Percentiles rank a stretch among this genome's conserved stretches.
phyloP scores from a whole-genome alignment of 202 grass and related monocot species.

The Panicum virgatum region DNA sequence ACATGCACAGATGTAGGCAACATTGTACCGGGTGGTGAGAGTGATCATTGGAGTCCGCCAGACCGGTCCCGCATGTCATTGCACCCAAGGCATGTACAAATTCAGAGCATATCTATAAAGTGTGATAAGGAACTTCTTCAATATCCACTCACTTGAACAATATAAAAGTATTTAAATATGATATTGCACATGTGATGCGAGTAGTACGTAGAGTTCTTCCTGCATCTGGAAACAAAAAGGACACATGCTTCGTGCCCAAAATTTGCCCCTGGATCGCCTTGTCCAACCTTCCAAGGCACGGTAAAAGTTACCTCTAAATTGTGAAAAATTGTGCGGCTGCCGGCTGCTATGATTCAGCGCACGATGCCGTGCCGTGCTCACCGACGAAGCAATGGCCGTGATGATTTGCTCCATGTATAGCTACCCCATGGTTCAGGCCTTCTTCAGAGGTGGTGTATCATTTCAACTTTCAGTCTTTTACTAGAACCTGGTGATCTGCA shows the following conservation, averaged over 20 bases:
- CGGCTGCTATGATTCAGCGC: not conserved
- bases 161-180: too few species aligned
- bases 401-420: not conserved
- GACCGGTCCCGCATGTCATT: not conserved
- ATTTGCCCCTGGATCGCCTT: not conserved
- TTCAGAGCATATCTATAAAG: not conserved
- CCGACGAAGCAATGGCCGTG: not conserved
- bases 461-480: not conserved
- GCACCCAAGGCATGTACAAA: not conserved
- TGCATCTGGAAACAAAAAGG: not conserved
- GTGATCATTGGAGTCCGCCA: not conserved
- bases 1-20: not conserved
- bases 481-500: not conserved
- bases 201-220: too few species aligned
- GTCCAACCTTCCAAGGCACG: not conserved
- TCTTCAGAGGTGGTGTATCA: not conserved
- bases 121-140: not conserved
- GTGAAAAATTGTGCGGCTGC: not conserved
- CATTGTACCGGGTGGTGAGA: not conserved
- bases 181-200: too few species aligned
- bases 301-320: not conserved
- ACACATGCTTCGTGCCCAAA: not conserved
- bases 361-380: not conserved
- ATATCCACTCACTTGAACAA: not conserved
- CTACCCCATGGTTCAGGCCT: not conserved